A percentile compares a stretch with the other conserved stretches of the same genome.
These are phyloP conservation scores for Brassica hybrid DNA, from an alignment of 441 rosid genomes.

Conservation along the genomic window DNA sequence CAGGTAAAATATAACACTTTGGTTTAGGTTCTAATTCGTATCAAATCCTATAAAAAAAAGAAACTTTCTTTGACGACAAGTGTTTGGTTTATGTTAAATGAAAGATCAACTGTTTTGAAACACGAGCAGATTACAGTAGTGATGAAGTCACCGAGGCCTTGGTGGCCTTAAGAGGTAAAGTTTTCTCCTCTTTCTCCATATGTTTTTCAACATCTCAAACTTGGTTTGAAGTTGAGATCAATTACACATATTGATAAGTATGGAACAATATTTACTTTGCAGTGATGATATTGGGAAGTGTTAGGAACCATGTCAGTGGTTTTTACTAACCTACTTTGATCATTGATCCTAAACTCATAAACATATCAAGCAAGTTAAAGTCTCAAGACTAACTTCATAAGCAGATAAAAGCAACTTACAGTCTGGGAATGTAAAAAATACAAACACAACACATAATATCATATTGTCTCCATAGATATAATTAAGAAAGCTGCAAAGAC, in stretches of 20 bases:
- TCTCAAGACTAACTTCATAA: neutral
- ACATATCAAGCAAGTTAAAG: neutral
- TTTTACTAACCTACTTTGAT: neutral
- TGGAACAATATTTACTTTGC: constrained; percentile 5
- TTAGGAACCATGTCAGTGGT: constrained; percentile 59
- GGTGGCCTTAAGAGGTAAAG: no score
- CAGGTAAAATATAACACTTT: no score
- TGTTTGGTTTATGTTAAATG: constrained; percentile 1
- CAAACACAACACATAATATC: neutral
- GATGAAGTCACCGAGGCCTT: constrained; percentile 69
- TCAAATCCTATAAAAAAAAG: neutral
- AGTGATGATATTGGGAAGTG: constrained; percentile 90
- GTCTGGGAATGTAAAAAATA: neutral
- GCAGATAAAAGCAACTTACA: neutral
- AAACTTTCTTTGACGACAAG: neutral
- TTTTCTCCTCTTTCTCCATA: no score
- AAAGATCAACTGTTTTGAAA: neutral
- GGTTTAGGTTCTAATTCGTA: no score
- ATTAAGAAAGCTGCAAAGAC: neutral
- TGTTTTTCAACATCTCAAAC: neutral
- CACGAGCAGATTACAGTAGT: constrained; percentile 61
- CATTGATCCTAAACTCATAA: neutral
- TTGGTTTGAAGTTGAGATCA: neutral
- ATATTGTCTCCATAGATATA: neutral
- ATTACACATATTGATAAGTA: neutral